Base-by-base conservation (phyloP, 148 eudicot species). In the Limonium bicolor region DNA sequence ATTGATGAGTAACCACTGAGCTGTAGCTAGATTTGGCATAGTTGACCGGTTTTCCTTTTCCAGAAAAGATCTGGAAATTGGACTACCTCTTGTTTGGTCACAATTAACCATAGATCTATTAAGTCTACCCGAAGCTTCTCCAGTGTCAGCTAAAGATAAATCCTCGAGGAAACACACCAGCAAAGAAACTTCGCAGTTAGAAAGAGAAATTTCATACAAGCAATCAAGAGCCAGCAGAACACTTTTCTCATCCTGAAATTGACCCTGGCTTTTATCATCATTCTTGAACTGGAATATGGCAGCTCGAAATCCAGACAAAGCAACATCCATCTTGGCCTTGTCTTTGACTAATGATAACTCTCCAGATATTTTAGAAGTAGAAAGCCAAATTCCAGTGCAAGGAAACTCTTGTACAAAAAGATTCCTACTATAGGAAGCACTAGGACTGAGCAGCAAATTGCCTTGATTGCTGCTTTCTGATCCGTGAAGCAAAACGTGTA, bases 201-300 rank as follows among this genome's bases (percentile, higher is more conserved):
- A 73, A 36, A 78, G 39, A 32, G 78, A 78, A 46, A 72, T 48
- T 78, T 90, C 93, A 64, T 52, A 50, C 62, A 78, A 35, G 60
- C 67, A 69, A 66, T 70, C 69, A 28, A 55, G 46, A 62, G 74
- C 67, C 18, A 42, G 51, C 29, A 54, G 46, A 43, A 63, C 25
- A 14, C 53, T 53, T 64, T 58, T 59, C 42, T 64, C 61, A 12
- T 34, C 38, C 20, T 63, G 72, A 64, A 61, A 33, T 36, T 51
- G 51, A 55, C 69, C 69, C 20, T 17, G 48, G 21, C 46, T 54
- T 39, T 56, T 53, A 51, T 62, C 36, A 54, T 80, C 79, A 49
- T 30, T 40, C 48, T 53, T 56, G 59, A 58, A 63, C 46, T 48
- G 58, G 50, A 78, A 68, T 24, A 71, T 55, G 36, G 41, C 49